Evolutionary conservation across 2,329 filamentous ascomycete species (phyloP).

Genomic region (Chalaropsis ovoidea): DNA sequence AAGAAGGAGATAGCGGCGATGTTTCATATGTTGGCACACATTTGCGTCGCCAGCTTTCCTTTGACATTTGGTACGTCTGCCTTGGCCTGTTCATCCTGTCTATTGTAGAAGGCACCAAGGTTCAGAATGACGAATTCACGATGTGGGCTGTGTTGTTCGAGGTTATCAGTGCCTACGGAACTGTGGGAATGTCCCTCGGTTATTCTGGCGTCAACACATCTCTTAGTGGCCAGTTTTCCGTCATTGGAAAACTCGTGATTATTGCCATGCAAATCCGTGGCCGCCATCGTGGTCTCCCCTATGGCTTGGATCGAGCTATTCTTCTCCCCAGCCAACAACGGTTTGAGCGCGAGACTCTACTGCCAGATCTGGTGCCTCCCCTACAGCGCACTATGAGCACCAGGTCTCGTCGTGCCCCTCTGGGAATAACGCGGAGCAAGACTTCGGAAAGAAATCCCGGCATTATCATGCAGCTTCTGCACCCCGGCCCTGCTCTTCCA

Average conservation of each 20-base stretch:
- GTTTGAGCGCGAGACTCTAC: slow-evolving; percentile 44
- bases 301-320: slow-evolving; percentile 54
- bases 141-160: slow-evolving; percentile 70
- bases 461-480: slow-evolving; percentile 40
- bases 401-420: slow-evolving; percentile 29
- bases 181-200: slow-evolving; percentile 81
- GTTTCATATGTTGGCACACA: slow-evolving; percentile 84
- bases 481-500: slow-evolving; percentile 39
- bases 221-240: slow-evolving; percentile 70
- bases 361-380: slow-evolving; percentile 33
- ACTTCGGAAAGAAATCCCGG: slow-evolving; percentile 35
- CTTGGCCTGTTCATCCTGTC: slow-evolving; percentile 84
- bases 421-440: slow-evolving; percentile 19
- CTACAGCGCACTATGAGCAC: slow-evolving; percentile 34
- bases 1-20: slow-evolving; percentile 45
- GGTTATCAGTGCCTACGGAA: slow-evolving; percentile 84
- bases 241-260: slow-evolving; percentile 60
- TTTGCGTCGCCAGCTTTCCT: slow-evolving; percentile 84
- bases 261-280: slow-evolving; percentile 61
- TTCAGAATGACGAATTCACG: slow-evolving; percentile 55
- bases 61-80: slow-evolving; percentile 96
- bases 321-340: slow-evolving; percentile 49
- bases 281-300: slow-evolving; percentile 57
- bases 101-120: slow-evolving; percentile 68
- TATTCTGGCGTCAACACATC: slow-evolving; percentile 66